Evolutionary conservation across 805 yeast genomes (phyloP), one percentile per base, ranked within the genome.

Genomic region (Cyberlindnera mycetangii): DNA sequence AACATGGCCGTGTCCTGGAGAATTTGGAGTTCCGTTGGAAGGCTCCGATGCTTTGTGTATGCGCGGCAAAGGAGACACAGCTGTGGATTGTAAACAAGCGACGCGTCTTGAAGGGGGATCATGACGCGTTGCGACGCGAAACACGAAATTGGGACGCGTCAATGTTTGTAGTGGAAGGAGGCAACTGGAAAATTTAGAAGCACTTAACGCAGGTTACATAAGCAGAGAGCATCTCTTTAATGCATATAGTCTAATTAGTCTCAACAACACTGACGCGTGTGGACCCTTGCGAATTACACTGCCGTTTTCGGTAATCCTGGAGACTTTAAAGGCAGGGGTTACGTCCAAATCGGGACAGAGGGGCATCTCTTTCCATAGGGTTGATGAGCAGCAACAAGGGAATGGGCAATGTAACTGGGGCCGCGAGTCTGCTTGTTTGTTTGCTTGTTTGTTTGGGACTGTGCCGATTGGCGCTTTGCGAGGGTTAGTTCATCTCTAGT

Each of bases 51-150:
- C 5, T 3, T 16, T 14, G 17, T 28, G 3, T 15, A 30, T 31
- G 22, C 30, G 14, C 25, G 33, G 31, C 21, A 9, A 16, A 14
- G 16, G 32, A 22, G 33, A 32, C 36, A 17, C 37, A 31, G 37
- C 20, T 31, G 12, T 24, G 15, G 17, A 14, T 11, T 22, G 37
- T 31, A 37, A 42, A 37, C 45, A 32, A 16, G 2, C 4, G 28
- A 25, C 41, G 45, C 41, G 38, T 37, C 19, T 20, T 19, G 32
- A 37, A 32, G 39, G 45, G 34, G 37, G 25, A 4, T n/a, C 19
- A 11, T 34, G 7, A 41, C 44, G 44, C 44, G 44, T 32, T 16
- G 14, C 17, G 37, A 32, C 41, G 45, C 45, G 37, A 24, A 10
- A 10, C 10, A 12, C 36, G 37, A 30, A 32, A 28, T 28, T 32